A percentile compares a stretch with the other conserved stretches of the same genome.
Evolutionary conservation across 441 rosid genomes (phyloP).

Genomic region (Populus trichocarpa): DNA sequence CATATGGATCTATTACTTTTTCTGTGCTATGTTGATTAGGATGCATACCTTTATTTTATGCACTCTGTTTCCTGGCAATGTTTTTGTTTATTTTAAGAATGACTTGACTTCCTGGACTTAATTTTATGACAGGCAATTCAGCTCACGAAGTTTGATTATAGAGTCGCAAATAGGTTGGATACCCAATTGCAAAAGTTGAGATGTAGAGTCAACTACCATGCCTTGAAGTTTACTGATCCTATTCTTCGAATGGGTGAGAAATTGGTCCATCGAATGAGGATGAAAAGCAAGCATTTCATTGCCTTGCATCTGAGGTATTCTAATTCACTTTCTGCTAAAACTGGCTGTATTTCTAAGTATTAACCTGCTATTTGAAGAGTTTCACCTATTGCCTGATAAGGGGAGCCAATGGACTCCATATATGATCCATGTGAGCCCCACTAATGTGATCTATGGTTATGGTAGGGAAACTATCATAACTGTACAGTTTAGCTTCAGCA

Average conservation of each 20-base stretch:
- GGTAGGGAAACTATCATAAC: background rate
- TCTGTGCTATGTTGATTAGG: background rate
- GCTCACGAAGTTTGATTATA: slow-evolving; percentile 84
- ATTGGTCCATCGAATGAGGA: slow-evolving; percentile 70
- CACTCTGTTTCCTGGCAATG: background rate
- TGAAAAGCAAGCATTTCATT: slow-evolving; percentile 68
- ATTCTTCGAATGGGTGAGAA: slow-evolving; percentile 71
- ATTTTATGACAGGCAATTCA: slow-evolving; percentile 65
- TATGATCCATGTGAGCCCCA: background rate
- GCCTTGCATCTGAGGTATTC: slow-evolving; percentile 90
- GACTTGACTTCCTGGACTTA: slow-evolving; percentile 17
- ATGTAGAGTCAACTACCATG: slow-evolving; percentile 91
- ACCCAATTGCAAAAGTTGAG: slow-evolving; percentile 83
- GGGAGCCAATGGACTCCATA: background rate
- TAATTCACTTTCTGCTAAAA: slow-evolving; percentile 3
- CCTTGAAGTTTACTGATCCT: slow-evolving; percentile 77
- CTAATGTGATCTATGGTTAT: background rate
- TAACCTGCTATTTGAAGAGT: background rate
- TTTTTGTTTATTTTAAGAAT: background rate
- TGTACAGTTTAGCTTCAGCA: background rate
- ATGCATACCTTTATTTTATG: background rate
- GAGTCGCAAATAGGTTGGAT: slow-evolving; percentile 83
- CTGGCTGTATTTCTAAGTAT: too few relatives aligned
- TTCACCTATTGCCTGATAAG: background rate
- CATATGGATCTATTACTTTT: background rate